phyloP scores from a whole-genome alignment of 164 flowering plant species.

The Nelumbo lutea region DNA sequence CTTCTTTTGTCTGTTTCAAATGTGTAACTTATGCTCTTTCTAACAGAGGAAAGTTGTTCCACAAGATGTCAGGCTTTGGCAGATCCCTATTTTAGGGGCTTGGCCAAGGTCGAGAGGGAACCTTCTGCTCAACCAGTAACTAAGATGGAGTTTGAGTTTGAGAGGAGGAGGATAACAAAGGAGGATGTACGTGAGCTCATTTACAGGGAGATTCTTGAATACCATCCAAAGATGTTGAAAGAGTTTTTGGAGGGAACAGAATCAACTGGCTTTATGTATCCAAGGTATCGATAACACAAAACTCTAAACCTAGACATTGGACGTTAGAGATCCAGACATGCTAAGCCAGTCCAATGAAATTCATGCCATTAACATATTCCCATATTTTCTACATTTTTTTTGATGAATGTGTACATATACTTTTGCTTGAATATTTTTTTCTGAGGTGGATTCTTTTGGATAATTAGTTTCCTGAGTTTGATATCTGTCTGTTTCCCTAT shows the following conservation, averaged over 20 bases:
- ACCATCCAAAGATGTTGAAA: conserved; percentile 94
- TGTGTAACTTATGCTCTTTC: conserved; percentile 3
- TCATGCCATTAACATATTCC: neutral
- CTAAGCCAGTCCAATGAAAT: neutral
- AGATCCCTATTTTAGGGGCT: conserved; percentile 91
- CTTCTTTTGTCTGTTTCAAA: conserved; percentile 4
- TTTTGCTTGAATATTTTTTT: too few relatives aligned
- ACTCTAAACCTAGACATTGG: neutral
- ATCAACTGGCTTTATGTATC: conserved; percentile 90
- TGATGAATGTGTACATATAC: neutral
- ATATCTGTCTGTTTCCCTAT: too few relatives aligned
- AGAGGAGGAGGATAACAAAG: conserved; percentile 87
- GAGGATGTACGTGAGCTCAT: conserved; percentile 94
- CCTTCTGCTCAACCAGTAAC: conserved; percentile 96
- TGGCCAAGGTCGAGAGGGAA: conserved; percentile 96
- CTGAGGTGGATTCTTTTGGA: neutral
- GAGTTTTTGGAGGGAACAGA: conserved; percentile 85
- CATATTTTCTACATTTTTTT: neutral
- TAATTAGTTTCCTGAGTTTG: too few relatives aligned
- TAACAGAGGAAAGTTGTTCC: conserved; percentile 23
- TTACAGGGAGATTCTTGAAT: conserved; percentile 87
- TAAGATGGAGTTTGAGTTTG: conserved; percentile 98
- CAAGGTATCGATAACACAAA: conserved; percentile 53
- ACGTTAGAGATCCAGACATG: neutral
- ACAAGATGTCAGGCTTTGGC: conserved; percentile 79